Conservation (phyloP, 352 stramenopile species). For the Pythium guiyangense region DNA sequence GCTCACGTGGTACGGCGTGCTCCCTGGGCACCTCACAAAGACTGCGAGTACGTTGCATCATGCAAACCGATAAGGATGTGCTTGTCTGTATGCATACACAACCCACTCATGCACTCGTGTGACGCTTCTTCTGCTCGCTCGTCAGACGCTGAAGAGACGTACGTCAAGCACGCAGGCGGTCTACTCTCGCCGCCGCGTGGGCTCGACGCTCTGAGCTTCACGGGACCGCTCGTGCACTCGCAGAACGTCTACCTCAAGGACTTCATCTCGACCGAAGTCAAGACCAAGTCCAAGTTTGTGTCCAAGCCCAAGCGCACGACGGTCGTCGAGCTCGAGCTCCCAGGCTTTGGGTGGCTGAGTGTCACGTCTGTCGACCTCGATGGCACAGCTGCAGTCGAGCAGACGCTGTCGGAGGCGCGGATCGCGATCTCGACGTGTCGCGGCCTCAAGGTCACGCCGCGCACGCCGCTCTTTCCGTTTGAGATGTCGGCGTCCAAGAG, state of each 20-base stretch:
- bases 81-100: neutral
- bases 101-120: neutral
- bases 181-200: constrained; percentile 74
- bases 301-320: constrained; percentile 81
- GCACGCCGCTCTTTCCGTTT: constrained; percentile 68
- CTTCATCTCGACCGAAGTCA: constrained; percentile 56
- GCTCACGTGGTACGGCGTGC: constrained; percentile 78
- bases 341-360: constrained; percentile 76
- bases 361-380: constrained; percentile 81
- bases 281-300: constrained; percentile 61
- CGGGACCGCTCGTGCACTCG: constrained; percentile 46
- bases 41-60: constrained; percentile 60
- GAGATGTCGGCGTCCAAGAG: constrained; percentile 80
- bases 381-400: constrained; percentile 51
- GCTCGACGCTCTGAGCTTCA: constrained; percentile 75
- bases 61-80: neutral
- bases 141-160: constrained; percentile 72
- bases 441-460: constrained; percentile 50
- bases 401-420: constrained; percentile 55
- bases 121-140: neutral
- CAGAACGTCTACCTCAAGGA: constrained; percentile 63
- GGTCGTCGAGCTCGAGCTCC: constrained; percentile 71
- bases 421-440: constrained; percentile 63
- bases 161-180: constrained; percentile 72
- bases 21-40: constrained; percentile 78